phyloP scores from a whole-genome alignment of 306 rosid genomes.

The Prunus mongolica region DNA sequence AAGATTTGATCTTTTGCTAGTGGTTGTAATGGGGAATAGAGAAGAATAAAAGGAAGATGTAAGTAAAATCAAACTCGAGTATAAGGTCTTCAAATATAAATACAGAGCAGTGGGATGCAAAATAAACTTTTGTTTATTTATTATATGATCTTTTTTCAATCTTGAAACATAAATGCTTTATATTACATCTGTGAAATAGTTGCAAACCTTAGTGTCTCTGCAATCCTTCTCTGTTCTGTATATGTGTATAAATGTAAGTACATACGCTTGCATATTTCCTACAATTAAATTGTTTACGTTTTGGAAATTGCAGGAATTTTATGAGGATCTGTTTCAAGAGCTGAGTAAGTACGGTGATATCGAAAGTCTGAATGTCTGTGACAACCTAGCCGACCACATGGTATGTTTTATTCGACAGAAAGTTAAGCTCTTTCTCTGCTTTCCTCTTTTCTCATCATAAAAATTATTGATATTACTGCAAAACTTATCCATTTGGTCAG shows the following conservation, averaged over 20 bases:
- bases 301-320: slow-evolving; percentile 43
- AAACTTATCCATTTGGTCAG: slow-evolving; percentile 24
- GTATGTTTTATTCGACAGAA: slow-evolving; percentile 14
- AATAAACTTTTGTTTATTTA: not conserved
- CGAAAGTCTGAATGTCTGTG: slow-evolving; percentile 66
- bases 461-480: not conserved
- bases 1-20: not conserved
- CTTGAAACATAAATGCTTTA: not conserved
- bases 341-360: slow-evolving; percentile 62
- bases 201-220: not conserved
- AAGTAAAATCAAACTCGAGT: not conserved
- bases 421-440: not conserved
- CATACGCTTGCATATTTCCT: not conserved
- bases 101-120: not conserved
- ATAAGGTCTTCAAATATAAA: not conserved
- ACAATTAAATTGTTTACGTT: not conserved
- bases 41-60: not conserved
- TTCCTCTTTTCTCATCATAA: not conserved
- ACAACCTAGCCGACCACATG: slow-evolving; percentile 78
- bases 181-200: not conserved
- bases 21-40: not conserved
- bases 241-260: not conserved
- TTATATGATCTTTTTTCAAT: not conserved
- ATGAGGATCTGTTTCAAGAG: slow-evolving; percentile 67
- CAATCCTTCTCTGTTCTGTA: not conserved